A percentile compares a stretch with the other conserved stretches of the same genome.
Conservation (phyloP, 371 early-diverging fungal genomes). For the Apophysomyces elegans region DNA sequence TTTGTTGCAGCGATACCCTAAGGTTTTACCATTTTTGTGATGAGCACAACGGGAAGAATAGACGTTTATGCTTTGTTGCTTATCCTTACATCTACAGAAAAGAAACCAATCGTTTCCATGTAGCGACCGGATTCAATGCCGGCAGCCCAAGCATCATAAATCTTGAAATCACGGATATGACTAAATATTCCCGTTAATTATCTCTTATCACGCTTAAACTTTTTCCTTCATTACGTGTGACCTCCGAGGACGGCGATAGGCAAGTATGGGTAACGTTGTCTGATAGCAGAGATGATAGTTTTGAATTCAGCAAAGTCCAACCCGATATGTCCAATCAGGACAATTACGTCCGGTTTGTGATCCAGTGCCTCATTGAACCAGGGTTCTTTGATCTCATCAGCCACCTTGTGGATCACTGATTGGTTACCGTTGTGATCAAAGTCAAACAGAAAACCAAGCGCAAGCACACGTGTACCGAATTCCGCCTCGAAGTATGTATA, state of each 20-base stretch:
- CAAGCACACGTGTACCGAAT: slow-evolving; percentile 59
- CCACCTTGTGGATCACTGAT: slow-evolving; percentile 46
- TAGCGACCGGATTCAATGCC: slow-evolving; percentile 63
- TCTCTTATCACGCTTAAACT: not conserved
- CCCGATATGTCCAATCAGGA: slow-evolving; percentile 59
- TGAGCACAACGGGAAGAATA: not conserved
- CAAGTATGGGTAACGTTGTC: slow-evolving; percentile 49
- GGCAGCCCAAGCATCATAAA: slow-evolving; percentile 56
- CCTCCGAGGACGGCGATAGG: slow-evolving; percentile 66
- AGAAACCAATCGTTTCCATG: slow-evolving; percentile 64
- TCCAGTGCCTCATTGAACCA: slow-evolving; percentile 64
- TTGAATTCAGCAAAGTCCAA: slow-evolving; percentile 54
- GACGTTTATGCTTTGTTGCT: not conserved
- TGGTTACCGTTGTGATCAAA: slow-evolving; percentile 48
- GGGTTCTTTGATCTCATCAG: slow-evolving; percentile 49
- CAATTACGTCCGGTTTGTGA: slow-evolving; percentile 55
- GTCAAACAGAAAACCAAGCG: slow-evolving; percentile 63
- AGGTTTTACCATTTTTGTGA: not conserved
- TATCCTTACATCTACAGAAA: slow-evolving; percentile 49
- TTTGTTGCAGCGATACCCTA: slow-evolving; percentile 25
- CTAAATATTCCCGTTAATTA: not conserved
- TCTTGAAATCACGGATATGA: slow-evolving; percentile 60
- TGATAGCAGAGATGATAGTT: slow-evolving; percentile 53
- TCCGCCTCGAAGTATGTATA: slow-evolving; percentile 60
- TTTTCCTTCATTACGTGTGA: slow-evolving; percentile 36